Evolutionary conservation across 768 basidiomycete genomes (phyloP).

Genomic region (Suillus luteus): DNA sequence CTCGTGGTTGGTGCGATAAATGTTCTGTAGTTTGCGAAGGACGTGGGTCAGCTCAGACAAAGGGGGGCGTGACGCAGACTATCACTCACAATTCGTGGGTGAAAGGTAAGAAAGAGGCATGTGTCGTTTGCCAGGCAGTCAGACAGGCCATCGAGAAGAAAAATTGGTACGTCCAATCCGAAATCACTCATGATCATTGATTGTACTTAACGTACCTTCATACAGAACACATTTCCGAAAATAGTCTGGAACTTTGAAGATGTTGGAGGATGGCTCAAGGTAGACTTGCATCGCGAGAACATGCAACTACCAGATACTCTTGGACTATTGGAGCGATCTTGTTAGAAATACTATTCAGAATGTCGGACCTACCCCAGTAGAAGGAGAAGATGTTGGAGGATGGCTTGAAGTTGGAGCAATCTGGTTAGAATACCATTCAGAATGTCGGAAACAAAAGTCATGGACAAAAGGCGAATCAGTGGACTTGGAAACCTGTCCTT

Average conservation of each 20-base stretch:
- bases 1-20: not conserved
- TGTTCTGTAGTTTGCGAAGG: not conserved
- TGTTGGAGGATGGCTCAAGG: not conserved
- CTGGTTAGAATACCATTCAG: slow-evolving; percentile 8
- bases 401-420: too few relatives aligned
- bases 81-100: not conserved
- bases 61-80: not conserved
- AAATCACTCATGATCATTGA: not conserved
- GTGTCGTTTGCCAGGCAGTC: not conserved
- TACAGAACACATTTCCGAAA: not conserved
- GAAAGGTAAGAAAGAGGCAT: not conserved
- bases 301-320: too few relatives aligned
- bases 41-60: not conserved
- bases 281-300: too few relatives aligned
- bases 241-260: not conserved
- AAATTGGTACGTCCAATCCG: not conserved
- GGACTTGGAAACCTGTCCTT: slow-evolving; percentile 30
- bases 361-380: too few relatives aligned
- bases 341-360: slow-evolving; percentile 2
- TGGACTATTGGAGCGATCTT: slow-evolving; percentile 16
- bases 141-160: not conserved
- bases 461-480: not conserved
- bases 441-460: slow-evolving; percentile 9
- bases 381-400: too few relatives aligned
- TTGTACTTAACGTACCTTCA: not conserved